Evolutionary conservation across 2,329 filamentous ascomycete species (phyloP), one percentile per base, ranked within the genome.

Genomic region (Xylaria sp.): DNA sequence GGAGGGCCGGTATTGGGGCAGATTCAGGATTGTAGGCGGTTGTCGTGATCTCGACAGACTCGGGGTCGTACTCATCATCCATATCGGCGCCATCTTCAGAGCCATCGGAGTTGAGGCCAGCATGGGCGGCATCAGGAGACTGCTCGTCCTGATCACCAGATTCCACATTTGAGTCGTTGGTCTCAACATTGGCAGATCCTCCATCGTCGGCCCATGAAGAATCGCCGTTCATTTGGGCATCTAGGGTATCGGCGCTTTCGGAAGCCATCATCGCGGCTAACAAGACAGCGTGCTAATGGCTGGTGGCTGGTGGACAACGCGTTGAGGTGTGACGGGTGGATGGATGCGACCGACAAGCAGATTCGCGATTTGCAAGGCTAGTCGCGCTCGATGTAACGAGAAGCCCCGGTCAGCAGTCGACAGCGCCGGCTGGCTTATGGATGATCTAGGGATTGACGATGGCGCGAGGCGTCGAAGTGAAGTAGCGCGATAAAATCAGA

Each of bases 61-160:
- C 86, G 66, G 86, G 86, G 71, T 88, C 63, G 27, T 58, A 58
- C 12, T 58, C 86, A 72, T 87, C 86, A 72, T 81, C 83, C 79
- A 83, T 82, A 55, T 74, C 80, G 77, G 80, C 81, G 73, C 78
- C 75, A 77, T 87, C 85, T 84, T 83, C 84, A 77, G 80, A 82
- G 82, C 81, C 79, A 73, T 83, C 80, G 72, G 81, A 82, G 75
- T 81, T 79, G 79, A 81, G 80, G 74, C 81, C 82, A 82, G 80
- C 79, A 76, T 79, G 78, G 72, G 80, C 78, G 74, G 79, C 74
- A 32, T 54, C 51, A 78, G 77, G 75, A 78, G 84, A 82, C 83
- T 86, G 81, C 81, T 81, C 82, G 82, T 87, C 80, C 81, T 86
- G 81, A 78, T 85, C 84, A 81, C 84, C 87, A 84, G 84, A 82